phyloP scores from a whole-genome alignment of 805 yeast species.

The Huiozyma naganishii region DNA sequence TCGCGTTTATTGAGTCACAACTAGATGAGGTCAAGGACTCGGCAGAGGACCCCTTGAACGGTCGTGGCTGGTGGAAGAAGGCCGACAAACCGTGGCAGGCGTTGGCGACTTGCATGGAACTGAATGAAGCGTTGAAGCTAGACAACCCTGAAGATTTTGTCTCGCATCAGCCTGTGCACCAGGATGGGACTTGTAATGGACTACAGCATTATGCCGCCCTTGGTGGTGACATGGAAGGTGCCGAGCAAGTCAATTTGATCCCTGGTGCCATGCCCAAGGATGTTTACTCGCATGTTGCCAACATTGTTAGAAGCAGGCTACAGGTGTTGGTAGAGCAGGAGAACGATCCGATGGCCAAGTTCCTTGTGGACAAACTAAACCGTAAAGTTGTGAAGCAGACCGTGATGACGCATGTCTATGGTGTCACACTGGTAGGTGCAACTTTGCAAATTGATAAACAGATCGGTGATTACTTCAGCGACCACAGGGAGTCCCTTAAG shows the following conservation, averaged over 20 bases:
- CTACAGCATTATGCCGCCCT: slow-evolving; percentile 79
- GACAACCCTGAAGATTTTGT: slow-evolving; percentile 55
- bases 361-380: slow-evolving; percentile 49
- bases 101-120: slow-evolving; percentile 57
- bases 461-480: slow-evolving; percentile 47
- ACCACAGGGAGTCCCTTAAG: slow-evolving; percentile 35
- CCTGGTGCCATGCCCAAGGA: slow-evolving; percentile 70
- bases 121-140: slow-evolving; percentile 47
- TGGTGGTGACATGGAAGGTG: slow-evolving; percentile 80
- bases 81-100: slow-evolving; percentile 86
- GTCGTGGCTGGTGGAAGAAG: slow-evolving; percentile 52
- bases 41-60: slow-evolving; percentile 51
- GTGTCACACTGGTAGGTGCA: slow-evolving; percentile 92
- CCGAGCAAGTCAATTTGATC: slow-evolving; percentile 61
- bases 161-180: slow-evolving; percentile 72
- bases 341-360: slow-evolving; percentile 42
- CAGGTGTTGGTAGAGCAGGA: slow-evolving; percentile 38
- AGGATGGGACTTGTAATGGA: slow-evolving; percentile 83
- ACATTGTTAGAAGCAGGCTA: slow-evolving; percentile 46
- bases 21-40: slow-evolving; percentile 43
- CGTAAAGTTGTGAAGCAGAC: slow-evolving; percentile 93
- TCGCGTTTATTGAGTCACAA: slow-evolving; percentile 46
- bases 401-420: slow-evolving; percentile 96
- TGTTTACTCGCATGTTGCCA: slow-evolving; percentile 63
- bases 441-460: slow-evolving; percentile 78